Evolutionary conservation across 805 yeast genomes (phyloP), one percentile per base, ranked within the genome.

Genomic region (Metschnikowia sp.): DNA sequence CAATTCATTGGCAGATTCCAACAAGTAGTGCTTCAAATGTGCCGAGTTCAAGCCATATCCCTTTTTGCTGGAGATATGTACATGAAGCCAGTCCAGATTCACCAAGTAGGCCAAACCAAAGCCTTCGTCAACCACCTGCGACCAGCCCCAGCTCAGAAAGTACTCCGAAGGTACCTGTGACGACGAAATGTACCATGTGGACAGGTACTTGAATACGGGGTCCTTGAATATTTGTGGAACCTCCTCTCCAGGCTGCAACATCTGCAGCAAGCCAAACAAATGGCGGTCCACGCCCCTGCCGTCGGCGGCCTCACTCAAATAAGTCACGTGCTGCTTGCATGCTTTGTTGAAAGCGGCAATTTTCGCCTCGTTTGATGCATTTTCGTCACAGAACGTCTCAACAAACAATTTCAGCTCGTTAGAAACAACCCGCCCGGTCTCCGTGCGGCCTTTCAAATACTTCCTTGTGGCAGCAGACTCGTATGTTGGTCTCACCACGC

Each of bases 271-370:
- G 7, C 98, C 99, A 55, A 89, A 82, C 62, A 91, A 78, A 69
- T 92, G 99, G 64, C 99, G 86, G 66, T 92, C 99, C 49, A 88
- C 88, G 53, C 97, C 99, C 55, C 75, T 73, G 36, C 97, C 99
- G 50, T 80, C 83, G 28, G 90, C 79, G 1, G 98, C 97, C 49
- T 78, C 81, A 45, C 78, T 74, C 58, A 89, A 79, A 68, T 86
- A 90, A 46, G 71, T 69, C 47, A 85, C 83, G 65, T 92, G 99
- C 47, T 87, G 79, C 52, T 75, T 75, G 48, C 84, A 72, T 2
- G 98, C 96, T 29, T 72, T 76, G 55, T 86, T 81, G 66, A 88
- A 86, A 19, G 88, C 79, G 19, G 72, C 72, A 32, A 86, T 69
- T 67, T 87, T 88, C 18, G 81, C 83, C 18, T 70, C 75, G 40